Evolutionary conservation across 306 rosid species (phyloP).

Genomic region (Vigna nakashimae): DNA sequence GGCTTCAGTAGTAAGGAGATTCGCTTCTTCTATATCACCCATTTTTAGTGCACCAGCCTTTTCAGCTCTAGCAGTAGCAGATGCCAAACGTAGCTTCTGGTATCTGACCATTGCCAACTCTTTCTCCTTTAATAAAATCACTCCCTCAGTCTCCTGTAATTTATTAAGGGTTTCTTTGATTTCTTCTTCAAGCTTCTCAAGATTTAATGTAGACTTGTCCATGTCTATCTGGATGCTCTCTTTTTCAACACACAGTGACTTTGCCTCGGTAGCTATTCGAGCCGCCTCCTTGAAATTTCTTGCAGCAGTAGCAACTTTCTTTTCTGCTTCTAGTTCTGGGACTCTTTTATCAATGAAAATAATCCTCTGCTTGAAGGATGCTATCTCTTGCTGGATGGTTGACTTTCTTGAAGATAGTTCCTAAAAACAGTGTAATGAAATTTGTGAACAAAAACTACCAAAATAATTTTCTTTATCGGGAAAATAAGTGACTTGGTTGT

Average conservation of each 20-base stretch:
- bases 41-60: slow-evolving; percentile 68
- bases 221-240: slow-evolving; percentile 61
- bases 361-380: slow-evolving; percentile 74
- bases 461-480: not conserved
- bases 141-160: slow-evolving; percentile 70
- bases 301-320: slow-evolving; percentile 80
- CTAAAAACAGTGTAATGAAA: slow-evolving; percentile 51
- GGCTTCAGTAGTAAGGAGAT: slow-evolving; percentile 78
- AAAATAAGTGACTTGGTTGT: slow-evolving; percentile 24
- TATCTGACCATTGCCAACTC: slow-evolving; percentile 78
- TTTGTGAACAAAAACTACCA: slow-evolving; percentile 45
- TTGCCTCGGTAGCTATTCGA: slow-evolving; percentile 78
- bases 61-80: slow-evolving; percentile 76
- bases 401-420: slow-evolving; percentile 84
- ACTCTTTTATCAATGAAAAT: slow-evolving; percentile 77
- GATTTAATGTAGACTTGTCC: slow-evolving; percentile 55
- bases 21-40: slow-evolving; percentile 79
- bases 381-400: slow-evolving; percentile 70
- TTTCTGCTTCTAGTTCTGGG: slow-evolving; percentile 88
- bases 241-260: slow-evolving; percentile 67
- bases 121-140: slow-evolving; percentile 68
- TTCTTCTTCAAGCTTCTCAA: slow-evolving; percentile 75
- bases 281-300: slow-evolving; percentile 93
- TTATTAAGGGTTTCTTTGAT: slow-evolving; percentile 58
- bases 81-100: slow-evolving; percentile 69